Evolutionary conservation across 257 asterid species (phyloP).

Genomic region (Prunella vulgaris): DNA sequence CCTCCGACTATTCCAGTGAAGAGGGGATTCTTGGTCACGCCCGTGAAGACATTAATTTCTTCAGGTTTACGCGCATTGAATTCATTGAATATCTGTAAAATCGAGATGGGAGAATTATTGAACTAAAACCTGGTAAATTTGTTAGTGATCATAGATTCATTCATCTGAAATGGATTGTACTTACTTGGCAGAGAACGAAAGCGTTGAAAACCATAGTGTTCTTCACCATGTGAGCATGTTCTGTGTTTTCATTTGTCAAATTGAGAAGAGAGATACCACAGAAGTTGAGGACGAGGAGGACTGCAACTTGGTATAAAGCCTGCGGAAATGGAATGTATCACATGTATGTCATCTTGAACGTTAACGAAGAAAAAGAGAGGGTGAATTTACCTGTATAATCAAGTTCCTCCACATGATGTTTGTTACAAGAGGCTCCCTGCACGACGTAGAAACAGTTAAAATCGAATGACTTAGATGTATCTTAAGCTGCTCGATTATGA

Average conservation of each 20-base stretch:
- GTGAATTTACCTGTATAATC: constrained; percentile 56
- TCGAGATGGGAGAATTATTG: neutral
- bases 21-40: constrained; percentile 78
- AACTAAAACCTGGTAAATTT: neutral
- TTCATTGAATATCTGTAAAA: constrained; percentile 72
- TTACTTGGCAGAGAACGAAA: constrained; percentile 93
- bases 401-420: constrained; percentile 98
- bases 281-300: constrained; percentile 73
- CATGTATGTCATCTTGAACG: constrained; percentile 6
- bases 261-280: constrained; percentile 53
- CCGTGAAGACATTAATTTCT: constrained; percentile 63
- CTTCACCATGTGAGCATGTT: constrained; percentile 64
- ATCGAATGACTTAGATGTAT: neutral
- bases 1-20: constrained; percentile 75
- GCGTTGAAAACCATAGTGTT: constrained; percentile 77
- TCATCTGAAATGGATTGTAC: constrained; percentile 24
- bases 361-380: neutral
- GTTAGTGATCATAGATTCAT: neutral
- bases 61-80: constrained; percentile 90
- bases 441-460: constrained; percentile 14
- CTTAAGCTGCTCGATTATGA: neutral
- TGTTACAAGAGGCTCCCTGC: constrained; percentile 91
- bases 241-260: constrained; percentile 35
- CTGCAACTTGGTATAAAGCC: constrained; percentile 79
- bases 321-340: constrained; percentile 15